Evolutionary conservation across 2,329 filamentous ascomycete species (phyloP).

Genomic region (Trichothecium roseum): DNA sequence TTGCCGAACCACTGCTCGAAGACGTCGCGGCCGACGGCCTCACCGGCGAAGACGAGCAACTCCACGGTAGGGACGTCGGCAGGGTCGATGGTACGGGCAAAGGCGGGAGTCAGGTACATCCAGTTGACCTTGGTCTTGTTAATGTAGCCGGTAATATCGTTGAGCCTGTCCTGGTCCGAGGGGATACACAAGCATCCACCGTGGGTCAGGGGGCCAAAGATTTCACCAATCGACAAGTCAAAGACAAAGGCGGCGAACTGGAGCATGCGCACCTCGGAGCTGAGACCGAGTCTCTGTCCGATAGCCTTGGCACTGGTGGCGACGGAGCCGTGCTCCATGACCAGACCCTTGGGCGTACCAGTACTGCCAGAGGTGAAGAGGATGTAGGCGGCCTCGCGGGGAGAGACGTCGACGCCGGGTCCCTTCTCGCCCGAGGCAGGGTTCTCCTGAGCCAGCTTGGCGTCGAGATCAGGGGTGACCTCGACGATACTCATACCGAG

Average conservation of each 20-base stretch:
- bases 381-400: neutral
- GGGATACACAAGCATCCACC: conserved; percentile 1
- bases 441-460: neutral
- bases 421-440: neutral
- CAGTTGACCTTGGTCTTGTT: neutral
- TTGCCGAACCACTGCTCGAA: conserved; percentile 5
- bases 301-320: neutral
- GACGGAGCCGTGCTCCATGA: conserved; percentile 13
- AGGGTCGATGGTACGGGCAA: neutral
- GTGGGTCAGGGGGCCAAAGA: neutral
- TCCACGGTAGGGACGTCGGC: conserved; percentile 2
- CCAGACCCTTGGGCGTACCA: conserved; percentile 44
- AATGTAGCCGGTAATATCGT: neutral
- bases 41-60: conserved; percentile 4
- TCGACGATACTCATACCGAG: neutral
- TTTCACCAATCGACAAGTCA: conserved; percentile 2
- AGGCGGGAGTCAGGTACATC: conserved; percentile 1
- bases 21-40: conserved; percentile 5
- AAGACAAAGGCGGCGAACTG: conserved; percentile 2
- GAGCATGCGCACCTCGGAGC: conserved; percentile 2
- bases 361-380: conserved; percentile 48
- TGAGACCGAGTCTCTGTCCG: neutral
- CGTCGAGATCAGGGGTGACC: neutral
- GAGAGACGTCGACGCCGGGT: neutral
- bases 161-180: neutral